Conservation (phyloP, 1,139 yeast genomes). For the Pichia sp. region DNA sequence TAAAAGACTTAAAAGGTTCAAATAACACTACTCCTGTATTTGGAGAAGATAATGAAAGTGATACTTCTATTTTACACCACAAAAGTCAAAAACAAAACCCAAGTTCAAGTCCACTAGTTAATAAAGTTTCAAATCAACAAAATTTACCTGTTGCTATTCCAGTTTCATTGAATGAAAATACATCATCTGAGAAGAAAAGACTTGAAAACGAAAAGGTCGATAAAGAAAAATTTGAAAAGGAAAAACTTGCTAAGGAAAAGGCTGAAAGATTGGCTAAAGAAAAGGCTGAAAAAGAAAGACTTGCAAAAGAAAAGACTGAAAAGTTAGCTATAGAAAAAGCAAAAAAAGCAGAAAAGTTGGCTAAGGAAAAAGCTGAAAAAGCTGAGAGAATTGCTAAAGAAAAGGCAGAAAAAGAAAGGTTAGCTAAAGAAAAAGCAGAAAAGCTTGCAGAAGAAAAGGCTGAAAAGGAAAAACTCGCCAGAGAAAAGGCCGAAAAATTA, state of each 20-base stretch:
- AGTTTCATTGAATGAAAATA: not conserved
- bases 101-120: not conserved
- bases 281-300: not conserved
- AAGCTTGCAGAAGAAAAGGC: conserved; percentile 4
- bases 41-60: not conserved
- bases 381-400: not conserved
- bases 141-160: not conserved
- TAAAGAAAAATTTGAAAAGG: conserved; percentile 8
- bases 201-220: not conserved
- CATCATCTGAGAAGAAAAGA: not conserved
- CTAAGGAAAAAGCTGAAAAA: not conserved
- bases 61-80: not conserved
- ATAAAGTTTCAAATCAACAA: not conserved
- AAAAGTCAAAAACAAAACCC: not conserved
- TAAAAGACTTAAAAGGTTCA: not conserved
- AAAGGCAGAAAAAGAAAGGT: not conserved
- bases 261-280: conserved; percentile 19
- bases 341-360: conserved; percentile 3
- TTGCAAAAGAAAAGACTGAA: conserved; percentile 6
- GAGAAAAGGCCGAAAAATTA: not conserved
- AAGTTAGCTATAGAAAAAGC: not conserved
- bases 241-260: conserved; percentile 12
- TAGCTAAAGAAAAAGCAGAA: not conserved
- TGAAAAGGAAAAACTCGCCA: conserved; percentile 11
- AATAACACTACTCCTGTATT: not conserved